A percentile compares a stretch with the other conserved stretches of the same genome.
These are phyloP conservation scores for Fusarium chaquense DNA, from an alignment of 2,329 filamentous ascomycete species.

Conservation along the genomic window DNA sequence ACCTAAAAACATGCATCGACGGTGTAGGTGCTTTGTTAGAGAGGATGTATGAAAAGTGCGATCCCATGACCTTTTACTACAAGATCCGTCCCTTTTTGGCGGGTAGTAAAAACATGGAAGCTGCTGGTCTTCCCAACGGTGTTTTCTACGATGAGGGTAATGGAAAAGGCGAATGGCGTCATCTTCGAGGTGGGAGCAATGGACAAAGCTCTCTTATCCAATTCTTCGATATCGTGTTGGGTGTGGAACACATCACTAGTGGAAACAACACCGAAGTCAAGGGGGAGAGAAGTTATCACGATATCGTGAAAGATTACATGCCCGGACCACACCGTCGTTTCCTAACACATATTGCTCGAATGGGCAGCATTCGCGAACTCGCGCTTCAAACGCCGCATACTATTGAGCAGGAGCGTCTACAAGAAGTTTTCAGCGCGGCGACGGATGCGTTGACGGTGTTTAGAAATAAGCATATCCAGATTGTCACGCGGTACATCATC, in stretches of 20 bases:
- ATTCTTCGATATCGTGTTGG: conserved; percentile 89
- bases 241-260: conserved; percentile 76
- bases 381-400: conserved; percentile 67
- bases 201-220: conserved; percentile 94
- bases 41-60: conserved; percentile 90
- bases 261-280: conserved; percentile 49
- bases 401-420: conserved; percentile 60
- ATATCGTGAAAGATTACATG: conserved; percentile 90
- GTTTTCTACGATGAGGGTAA: conserved; percentile 85
- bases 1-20: conserved; percentile 75
- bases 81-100: conserved; percentile 89
- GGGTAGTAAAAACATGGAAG: conserved; percentile 91
- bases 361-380: conserved; percentile 80
- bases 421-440: conserved; percentile 73
- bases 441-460: conserved; percentile 80
- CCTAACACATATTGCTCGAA: conserved; percentile 74
- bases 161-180: conserved; percentile 74
- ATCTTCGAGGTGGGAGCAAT: conserved; percentile 91
- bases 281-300: conserved; percentile 58
- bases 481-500: conserved; percentile 92
- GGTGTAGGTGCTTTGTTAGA: conserved; percentile 76
- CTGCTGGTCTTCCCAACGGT: conserved; percentile 83
- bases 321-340: conserved; percentile 85
- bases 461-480: conserved; percentile 87
- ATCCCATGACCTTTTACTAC: conserved; percentile 90